These are phyloP conservation scores for Pyrenula massariospora DNA, from an alignment of 495 filamentous ascomycete species.

Conservation along the genomic window DNA sequence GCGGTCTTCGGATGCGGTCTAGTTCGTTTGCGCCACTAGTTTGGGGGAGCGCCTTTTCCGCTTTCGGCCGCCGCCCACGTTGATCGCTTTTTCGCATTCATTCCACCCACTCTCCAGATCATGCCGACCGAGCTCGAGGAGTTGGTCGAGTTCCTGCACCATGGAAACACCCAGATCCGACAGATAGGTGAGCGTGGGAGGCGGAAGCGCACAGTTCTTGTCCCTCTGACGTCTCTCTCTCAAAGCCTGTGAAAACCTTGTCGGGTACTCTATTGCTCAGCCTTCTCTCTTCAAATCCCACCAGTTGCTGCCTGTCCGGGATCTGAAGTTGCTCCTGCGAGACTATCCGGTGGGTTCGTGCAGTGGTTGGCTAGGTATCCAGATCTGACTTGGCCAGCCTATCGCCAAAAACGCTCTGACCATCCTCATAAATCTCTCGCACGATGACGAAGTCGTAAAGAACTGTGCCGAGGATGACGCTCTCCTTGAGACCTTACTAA, in stretches of 20 bases:
- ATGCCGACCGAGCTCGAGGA: constrained; percentile 15
- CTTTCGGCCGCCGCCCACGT: no score
- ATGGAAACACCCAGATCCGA: constrained; percentile 77
- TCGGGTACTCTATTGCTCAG: constrained; percentile 69
- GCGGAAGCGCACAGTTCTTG: neutral
- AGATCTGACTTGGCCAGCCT: constrained; percentile 34
- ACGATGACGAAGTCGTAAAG: constrained; percentile 60
- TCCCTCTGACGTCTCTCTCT: neutral
- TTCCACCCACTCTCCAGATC: no score
- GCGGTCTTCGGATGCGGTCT: neutral
- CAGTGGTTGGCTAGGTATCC: neutral
- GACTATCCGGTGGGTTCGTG: constrained; percentile 56
- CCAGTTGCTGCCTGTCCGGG: constrained; percentile 66
- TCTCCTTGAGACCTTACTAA: constrained; percentile 64
- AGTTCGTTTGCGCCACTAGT: no score
- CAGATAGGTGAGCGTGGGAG: constrained; percentile 44
- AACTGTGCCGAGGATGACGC: constrained; percentile 65
- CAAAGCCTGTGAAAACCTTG: constrained; percentile 69
- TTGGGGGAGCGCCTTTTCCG: no score
- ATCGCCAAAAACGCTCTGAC: constrained; percentile 88
- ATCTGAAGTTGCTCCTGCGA: constrained; percentile 77
- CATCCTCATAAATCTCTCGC: constrained; percentile 84
- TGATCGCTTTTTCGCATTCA: no score
- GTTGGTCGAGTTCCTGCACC: constrained; percentile 86
- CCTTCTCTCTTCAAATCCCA: constrained; percentile 74